phyloP scores from a whole-genome alignment of 2,329 filamentous ascomycete species.

The Aspergillus piperis region DNA sequence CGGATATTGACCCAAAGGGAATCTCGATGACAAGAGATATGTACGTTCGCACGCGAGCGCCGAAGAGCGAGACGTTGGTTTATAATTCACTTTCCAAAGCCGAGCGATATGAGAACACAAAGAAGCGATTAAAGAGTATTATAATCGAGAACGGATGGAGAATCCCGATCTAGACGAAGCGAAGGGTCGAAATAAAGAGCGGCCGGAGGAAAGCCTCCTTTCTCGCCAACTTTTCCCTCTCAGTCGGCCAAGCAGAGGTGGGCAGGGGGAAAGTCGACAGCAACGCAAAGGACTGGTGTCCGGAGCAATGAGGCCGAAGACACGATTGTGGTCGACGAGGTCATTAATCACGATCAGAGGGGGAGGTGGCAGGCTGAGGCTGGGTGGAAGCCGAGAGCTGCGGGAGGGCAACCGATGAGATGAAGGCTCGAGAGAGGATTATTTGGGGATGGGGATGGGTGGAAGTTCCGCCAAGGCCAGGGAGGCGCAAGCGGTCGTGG shows the following conservation, averaged over 20 bases:
- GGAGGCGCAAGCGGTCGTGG: constrained; percentile 37
- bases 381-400: constrained; percentile 21
- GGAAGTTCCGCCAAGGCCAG: constrained; percentile 36
- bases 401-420: constrained; percentile 24
- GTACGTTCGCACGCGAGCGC: constrained; percentile 21
- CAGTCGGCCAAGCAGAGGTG: constrained; percentile 33
- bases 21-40: neutral
- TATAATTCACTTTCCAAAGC: constrained; percentile 5
- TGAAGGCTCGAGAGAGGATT: constrained; percentile 26
- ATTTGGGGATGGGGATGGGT: constrained; percentile 33
- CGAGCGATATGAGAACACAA: constrained; percentile 4
- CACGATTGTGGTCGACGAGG: constrained; percentile 23
- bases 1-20: neutral
- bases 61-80: constrained; percentile 6
- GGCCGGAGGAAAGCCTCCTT: constrained; percentile 47
- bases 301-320: constrained; percentile 29
- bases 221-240: constrained; percentile 36
- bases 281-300: constrained; percentile 27
- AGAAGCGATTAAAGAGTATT: constrained; percentile 12
- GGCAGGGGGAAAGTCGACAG: constrained; percentile 31
- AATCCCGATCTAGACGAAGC: neutral
- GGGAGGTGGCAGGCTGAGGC: constrained; percentile 8
- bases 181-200: constrained; percentile 36
- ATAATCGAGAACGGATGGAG: constrained; percentile 23
- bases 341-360: constrained; percentile 32